Evolutionary conservation across 2,329 filamentous ascomycete genomes (phyloP).

Genomic region (Sclerotinia minor): DNA sequence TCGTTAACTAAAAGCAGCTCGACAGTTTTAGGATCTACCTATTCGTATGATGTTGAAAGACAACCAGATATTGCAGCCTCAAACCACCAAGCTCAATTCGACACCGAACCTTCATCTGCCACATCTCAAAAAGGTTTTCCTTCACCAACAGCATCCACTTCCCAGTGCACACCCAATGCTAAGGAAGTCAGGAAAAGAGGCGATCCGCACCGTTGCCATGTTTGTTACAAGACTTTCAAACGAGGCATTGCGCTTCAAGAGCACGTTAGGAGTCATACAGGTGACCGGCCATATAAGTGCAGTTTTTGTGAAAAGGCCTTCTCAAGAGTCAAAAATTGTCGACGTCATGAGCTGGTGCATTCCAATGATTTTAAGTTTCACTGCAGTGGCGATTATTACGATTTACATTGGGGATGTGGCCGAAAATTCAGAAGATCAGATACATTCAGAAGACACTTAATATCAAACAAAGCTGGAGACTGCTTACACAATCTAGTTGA

Average conservation of each 20-base stretch:
- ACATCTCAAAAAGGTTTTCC: too few species aligned
- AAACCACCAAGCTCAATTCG: too few species aligned
- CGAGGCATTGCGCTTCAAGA: conserved; percentile 4
- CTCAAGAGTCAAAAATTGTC: not conserved
- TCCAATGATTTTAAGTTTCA: accelerated
- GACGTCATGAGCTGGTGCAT: not conserved
- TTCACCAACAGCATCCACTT: not conserved
- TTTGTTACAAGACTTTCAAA: conserved; percentile 1
- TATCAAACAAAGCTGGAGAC: not conserved
- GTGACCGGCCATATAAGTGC: not conserved
- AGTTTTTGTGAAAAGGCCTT: not conserved
- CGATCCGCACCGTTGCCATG: not conserved
- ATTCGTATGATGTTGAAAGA: too few species aligned
- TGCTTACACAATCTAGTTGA: not conserved
- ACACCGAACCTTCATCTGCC: too few species aligned
- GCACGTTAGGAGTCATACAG: not conserved
- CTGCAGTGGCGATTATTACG: accelerated
- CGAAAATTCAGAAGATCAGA: not conserved
- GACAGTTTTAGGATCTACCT: too few species aligned
- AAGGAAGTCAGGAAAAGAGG: not conserved
- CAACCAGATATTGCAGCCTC: not conserved
- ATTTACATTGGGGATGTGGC: not conserved
- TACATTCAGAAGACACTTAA: not conserved
- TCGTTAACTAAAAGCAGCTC: too few species aligned
- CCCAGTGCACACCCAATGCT: not conserved